A percentile compares a stretch with the other conserved stretches of the same genome.
Conservation (phyloP, 257 asterid species). For the Thymus mandschuricus region DNA sequence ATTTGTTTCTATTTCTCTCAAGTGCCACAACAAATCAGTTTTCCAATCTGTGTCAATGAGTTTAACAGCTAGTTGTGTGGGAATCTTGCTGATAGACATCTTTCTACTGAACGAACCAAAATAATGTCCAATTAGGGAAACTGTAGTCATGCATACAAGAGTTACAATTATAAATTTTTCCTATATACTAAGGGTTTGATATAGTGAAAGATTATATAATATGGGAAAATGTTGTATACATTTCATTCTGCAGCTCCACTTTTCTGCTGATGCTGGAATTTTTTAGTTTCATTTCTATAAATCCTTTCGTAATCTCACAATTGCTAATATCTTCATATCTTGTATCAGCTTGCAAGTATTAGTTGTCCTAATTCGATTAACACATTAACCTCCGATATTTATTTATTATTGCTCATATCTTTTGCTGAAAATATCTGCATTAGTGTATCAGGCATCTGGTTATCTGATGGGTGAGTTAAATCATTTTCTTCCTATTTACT, state of each 20-base stretch:
- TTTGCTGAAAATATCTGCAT: slow-evolving; percentile 25
- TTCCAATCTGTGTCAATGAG: slow-evolving; percentile 1
- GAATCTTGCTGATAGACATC: background rate
- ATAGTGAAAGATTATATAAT: slow-evolving; percentile 8
- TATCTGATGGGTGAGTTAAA: slow-evolving; percentile 22
- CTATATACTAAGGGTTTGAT: background rate
- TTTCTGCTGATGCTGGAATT: background rate
- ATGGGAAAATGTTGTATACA: background rate
- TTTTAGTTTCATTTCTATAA: background rate
- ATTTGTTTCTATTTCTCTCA: background rate
- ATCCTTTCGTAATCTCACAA: slow-evolving; percentile 6
- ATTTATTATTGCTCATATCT: slow-evolving; percentile 23
- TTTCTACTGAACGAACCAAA: background rate
- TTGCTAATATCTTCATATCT: background rate
- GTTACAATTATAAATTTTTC: background rate
- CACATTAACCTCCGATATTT: slow-evolving; percentile 15
- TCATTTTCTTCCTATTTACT: slow-evolving; percentile 24
- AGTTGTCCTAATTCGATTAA: slow-evolving; percentile 1
- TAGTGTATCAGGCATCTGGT: slow-evolving; percentile 13
- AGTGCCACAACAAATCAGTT: background rate
- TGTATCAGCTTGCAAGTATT: background rate
- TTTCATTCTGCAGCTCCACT: background rate
- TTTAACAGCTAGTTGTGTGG: background rate
- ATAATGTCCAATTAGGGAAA: background rate
- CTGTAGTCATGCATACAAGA: background rate